Conservation (phyloP, 441 rosid genomes). For the Gossypium aridum region DNA sequence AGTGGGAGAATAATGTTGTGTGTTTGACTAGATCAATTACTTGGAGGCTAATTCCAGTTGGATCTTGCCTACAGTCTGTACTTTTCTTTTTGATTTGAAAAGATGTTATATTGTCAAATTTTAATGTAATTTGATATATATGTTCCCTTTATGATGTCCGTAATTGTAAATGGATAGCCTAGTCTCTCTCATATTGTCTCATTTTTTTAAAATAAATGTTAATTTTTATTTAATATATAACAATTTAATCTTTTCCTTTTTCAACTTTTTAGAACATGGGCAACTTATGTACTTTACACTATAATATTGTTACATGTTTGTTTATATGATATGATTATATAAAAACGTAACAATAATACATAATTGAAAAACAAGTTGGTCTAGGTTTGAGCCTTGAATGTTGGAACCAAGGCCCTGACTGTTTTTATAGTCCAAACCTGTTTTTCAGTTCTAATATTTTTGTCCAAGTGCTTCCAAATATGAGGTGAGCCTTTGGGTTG, state of each 20-base stretch:
- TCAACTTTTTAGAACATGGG: not conserved
- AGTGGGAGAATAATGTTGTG: not conserved
- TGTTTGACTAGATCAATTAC: not conserved
- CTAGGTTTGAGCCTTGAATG: not conserved
- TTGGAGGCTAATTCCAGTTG: not conserved
- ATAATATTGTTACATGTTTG: not conserved
- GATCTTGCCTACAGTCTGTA: not conserved
- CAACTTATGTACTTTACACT: not conserved
- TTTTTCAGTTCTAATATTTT: not conserved
- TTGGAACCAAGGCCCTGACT: not conserved
- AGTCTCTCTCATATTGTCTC: not conserved
- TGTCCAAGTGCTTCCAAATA: not conserved
- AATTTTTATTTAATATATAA: not conserved
- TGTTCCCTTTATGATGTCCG: not conserved
- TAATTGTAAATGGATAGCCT: not conserved
- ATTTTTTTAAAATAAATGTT: not conserved
- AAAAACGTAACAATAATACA: not conserved
- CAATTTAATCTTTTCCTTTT: not conserved
- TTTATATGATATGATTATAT: not conserved
- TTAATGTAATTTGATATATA: not conserved
- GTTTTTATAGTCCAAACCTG: not conserved
- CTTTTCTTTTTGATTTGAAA: not conserved
- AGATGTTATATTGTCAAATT: not conserved
- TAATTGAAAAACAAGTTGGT: not conserved
- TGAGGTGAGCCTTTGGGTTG: not conserved